A percentile compares a stretch with the other conserved stretches of the same genome.
Conservation (phyloP, 2,329 filamentous ascomycete genomes). For the Colletotrichum tropicale region DNA sequence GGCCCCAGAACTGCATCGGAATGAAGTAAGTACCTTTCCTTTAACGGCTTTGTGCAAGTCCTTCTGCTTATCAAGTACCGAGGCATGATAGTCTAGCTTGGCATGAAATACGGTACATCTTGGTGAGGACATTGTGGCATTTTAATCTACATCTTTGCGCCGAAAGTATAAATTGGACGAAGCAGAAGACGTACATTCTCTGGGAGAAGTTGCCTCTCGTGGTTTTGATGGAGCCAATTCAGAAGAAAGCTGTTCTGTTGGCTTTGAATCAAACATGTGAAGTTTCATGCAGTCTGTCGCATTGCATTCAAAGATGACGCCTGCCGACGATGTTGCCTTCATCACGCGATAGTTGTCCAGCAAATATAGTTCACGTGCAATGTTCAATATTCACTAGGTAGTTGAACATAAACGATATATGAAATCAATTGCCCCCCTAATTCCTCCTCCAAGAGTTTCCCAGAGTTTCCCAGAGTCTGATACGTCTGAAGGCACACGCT, state of each 20-base stretch:
- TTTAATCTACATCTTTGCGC: background rate
- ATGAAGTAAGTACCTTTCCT: background rate
- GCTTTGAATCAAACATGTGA: background rate
- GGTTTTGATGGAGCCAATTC: background rate
- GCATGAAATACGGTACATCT: background rate
- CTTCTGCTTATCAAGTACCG: background rate
- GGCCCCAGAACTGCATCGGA: background rate
- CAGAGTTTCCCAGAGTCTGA: no score
- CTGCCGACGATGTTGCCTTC: background rate
- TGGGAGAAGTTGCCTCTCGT: background rate
- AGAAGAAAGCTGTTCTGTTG: background rate
- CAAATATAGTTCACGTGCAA: background rate
- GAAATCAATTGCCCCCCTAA: no score
- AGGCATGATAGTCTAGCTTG: background rate
- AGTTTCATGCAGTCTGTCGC: background rate
- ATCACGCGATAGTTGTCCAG: background rate
- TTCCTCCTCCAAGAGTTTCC: no score
- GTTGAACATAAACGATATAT: background rate
- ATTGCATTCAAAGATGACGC: background rate
- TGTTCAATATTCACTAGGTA: no score
- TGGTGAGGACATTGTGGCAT: background rate
- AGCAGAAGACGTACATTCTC: background rate
- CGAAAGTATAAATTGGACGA: background rate
- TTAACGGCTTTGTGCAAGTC: background rate
- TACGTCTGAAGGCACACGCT: background rate